Base-by-base conservation (phyloP, 2,329 filamentous ascomycete genomes). In the Metarhizium rileyi region DNA sequence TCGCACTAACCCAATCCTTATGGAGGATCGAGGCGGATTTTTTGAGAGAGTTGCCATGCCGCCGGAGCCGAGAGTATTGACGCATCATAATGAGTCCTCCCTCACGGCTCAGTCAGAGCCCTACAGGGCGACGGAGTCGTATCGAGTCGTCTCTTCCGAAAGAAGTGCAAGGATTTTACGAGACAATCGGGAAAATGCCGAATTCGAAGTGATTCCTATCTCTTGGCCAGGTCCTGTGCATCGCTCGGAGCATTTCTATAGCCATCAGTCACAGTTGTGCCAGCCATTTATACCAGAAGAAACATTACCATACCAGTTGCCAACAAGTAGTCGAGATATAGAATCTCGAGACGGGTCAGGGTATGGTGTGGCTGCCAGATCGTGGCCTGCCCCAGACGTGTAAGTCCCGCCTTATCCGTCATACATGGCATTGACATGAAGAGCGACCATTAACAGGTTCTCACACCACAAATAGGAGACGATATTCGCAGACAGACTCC, bases 11-110 rank as follows among this genome's bases (percentile, higher is more conserved):
- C 63, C 63, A 18, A 60, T 69, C 44, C 48, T 68, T 54, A 70
- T 71, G 67, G 66, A 70, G 53, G 65, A 70, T 55, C 61, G 66
- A 27, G 66, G 65, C 49, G 64, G 65, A 16, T 68, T 68, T 48
- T 66, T 58, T 52, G 67, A 66, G 53, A 65, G 63, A 50, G 58
- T 68, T 33, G 52, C 48, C 23, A 9, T 48, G 26, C 27, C 33
- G 2, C 38, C 27, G 23, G 45, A 48, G 22, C 35, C 48, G 40
- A 48, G 20, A 26, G 8, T 8, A 23, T 22, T 30, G 8, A 18
- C 38, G n/a, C 48, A 48, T 26, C 25, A 25, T 18, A 20, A 48
- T 35, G 44, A n/a, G 20, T 22, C 30, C 16, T 35, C n/a, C 10
- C 8, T 38, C 14, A 9, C 30, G 10, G 18, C 40, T 22, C n/a